Conservation (phyloP, 2,329 filamentous ascomycete species). For the Annulohypoxylon truncatum region DNA sequence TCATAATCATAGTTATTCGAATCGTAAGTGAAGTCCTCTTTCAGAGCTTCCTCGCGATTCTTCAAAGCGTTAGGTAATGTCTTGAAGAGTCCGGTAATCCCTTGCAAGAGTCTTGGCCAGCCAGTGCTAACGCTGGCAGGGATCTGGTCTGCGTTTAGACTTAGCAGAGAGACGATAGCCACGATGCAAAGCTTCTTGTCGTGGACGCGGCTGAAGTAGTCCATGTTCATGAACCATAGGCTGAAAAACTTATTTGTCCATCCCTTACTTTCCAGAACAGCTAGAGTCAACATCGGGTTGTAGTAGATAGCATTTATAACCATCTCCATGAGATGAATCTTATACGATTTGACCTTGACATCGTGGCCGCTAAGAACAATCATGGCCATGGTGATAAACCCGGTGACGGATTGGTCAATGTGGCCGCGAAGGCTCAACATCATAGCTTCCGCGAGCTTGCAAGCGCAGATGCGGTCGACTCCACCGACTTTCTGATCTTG, state of each 20-base stretch:
- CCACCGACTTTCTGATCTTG: constrained; percentile 90
- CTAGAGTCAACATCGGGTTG: constrained; percentile 86
- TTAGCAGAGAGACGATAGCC: constrained; percentile 87
- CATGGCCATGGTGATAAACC: constrained; percentile 93
- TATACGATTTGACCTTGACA: constrained; percentile 90
- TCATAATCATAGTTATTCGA: constrained; percentile 70
- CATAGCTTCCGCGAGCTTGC: constrained; percentile 95
- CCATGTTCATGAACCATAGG: constrained; percentile 96
- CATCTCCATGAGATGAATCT: constrained; percentile 98
- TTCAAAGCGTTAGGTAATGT: constrained; percentile 88
- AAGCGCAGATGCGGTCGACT: constrained; percentile 95
- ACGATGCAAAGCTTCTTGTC: constrained; percentile 99
- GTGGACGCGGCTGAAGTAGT: constrained; percentile 91
- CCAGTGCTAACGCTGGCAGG: constrained; percentile 93
- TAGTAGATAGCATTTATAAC: constrained; percentile 99
- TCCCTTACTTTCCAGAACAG: constrained; percentile 87
- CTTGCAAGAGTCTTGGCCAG: constrained; percentile 90
- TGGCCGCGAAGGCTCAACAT: constrained; percentile 94
- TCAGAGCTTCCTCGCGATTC: constrained; percentile 91
- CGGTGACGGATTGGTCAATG: constrained; percentile 87
- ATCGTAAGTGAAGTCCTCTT: constrained; percentile 83
- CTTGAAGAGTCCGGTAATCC: constrained; percentile 91
- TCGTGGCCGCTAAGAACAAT: constrained; percentile 78
- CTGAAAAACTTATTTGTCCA: constrained; percentile 99
- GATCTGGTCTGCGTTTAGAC: constrained; percentile 81